Base-by-base conservation (phyloP, 148 eudicot genomes). In the Nepenthes gracilis region DNA sequence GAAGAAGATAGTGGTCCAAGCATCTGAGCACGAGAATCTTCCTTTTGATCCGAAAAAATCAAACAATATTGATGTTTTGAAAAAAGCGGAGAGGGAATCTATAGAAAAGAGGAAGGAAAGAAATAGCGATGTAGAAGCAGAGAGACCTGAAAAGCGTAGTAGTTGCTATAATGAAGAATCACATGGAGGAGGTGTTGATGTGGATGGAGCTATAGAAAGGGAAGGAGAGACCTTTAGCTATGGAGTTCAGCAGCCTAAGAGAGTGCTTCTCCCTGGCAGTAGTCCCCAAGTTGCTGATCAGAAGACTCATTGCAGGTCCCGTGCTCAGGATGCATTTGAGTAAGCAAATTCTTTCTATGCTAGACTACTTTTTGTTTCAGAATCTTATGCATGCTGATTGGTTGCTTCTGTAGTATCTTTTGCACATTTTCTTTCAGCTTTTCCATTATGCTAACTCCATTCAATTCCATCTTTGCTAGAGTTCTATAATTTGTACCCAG, bases 221-320 rank as follows among this genome's bases (percentile, higher is more conserved):
- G 99, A 93, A 50, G 86, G 85, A 66, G 96, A 93, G 35, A 75
- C 67, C 64, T 88, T 93, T 52, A 77, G 57, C 73, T 77, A 77
- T 74, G 95, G 84, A 37, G 84, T 84, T 75, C 92, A 86, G 75
- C 99, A 93, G 69, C 78, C 95, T 55, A 89, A 89, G 80, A 87
- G 96, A 73, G 86, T 88, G 97, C 89, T 89, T 65, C 97, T 91
- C 35, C 92, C 96, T 2, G 84, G 95, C 75, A 89, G 87, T 36
- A 86, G 95, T 64, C 95, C 96, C 62, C 93, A 84, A 75, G 66
- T 75, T 56, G 82, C 77, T 32, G 83, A 74, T 50, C 86, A 86
- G 52, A 90, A 86, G 61, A 76, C 81, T n/a, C 96, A 92, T 50
- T 77, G 72, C 35, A 89, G 81, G 77, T 66, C 95, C 43, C 87